A percentile compares a stretch with the other conserved stretches of the same genome.
phyloP scores from a whole-genome alignment of 2,329 filamentous ascomycete genomes.

The Pseudovirgaria hyperparasitica region DNA sequence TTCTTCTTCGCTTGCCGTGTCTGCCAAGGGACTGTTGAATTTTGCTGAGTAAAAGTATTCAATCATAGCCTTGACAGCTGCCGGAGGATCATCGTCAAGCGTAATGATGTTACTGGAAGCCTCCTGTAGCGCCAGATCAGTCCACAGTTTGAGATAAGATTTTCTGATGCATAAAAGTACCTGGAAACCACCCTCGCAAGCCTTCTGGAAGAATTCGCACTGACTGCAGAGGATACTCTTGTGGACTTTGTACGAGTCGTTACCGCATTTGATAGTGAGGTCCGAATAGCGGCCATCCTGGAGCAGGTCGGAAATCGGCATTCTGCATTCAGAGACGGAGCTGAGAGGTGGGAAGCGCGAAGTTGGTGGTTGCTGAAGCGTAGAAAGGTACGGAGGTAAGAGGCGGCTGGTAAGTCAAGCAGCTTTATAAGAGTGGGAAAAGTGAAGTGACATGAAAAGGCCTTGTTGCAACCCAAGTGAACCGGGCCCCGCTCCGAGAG shows the following conservation, averaged over 20 bases:
- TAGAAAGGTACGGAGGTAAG: no score
- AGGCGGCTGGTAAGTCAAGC: no score
- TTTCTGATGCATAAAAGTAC: background rate
- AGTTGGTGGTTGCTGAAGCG: no score
- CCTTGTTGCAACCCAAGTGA: no score
- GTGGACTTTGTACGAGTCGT: constrained; percentile 9
- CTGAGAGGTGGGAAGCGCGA: no score
- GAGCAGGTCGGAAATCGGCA: no score
- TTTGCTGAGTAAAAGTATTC: constrained; percentile 12
- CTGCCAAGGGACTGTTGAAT: no score
- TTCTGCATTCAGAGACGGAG: no score
- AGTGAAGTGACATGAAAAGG: no score
- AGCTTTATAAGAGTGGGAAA: no score
- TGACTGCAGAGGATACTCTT: constrained; percentile 9
- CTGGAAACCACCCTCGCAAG: constrained; percentile 6
- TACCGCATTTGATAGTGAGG: constrained; percentile 9
- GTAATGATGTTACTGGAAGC: constrained; percentile 6
- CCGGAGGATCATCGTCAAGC: constrained; percentile 10
- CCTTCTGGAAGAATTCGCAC: constrained; percentile 7
- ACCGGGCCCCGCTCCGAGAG: no score
- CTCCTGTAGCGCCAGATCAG: constrained; percentile 7
- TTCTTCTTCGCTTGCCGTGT: no score
- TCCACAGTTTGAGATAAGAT: background rate
- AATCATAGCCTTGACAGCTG: constrained; percentile 10
- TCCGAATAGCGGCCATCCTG: constrained; percentile 11